These are phyloP conservation scores for Conticribra guillardii DNA, from an alignment of 108 stramenopile genomes.

Conservation along the genomic window DNA sequence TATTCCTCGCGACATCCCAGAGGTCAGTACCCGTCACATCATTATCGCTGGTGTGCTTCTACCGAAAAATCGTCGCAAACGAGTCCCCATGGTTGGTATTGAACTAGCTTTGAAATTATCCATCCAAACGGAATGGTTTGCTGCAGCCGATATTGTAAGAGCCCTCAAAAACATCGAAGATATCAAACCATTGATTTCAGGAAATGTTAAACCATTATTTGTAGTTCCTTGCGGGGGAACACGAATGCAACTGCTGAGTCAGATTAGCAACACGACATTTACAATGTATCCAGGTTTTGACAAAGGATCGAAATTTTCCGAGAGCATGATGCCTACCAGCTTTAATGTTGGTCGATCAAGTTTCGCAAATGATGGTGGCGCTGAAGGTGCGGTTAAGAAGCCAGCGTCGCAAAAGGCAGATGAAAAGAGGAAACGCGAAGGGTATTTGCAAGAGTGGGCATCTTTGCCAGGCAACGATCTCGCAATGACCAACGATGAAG, in stretches of 20 bases:
- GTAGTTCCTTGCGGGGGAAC: conserved; percentile 2
- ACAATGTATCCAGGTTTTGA: conserved; percentile 3
- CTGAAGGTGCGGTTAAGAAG: not conserved
- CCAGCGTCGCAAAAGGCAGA: not conserved
- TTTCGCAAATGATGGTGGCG: no score
- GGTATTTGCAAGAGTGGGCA: not conserved
- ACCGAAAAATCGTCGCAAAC: not conserved
- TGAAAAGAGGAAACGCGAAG: not conserved
- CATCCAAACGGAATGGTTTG: conserved; percentile 15
- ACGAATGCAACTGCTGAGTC: conserved; percentile 10
- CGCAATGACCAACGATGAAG: conserved; percentile 4
- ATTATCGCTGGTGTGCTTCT: conserved; percentile 9
- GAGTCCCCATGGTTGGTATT: not conserved
- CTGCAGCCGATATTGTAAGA: not conserved
- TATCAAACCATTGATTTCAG: not conserved
- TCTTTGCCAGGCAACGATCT: not conserved
- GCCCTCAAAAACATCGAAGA: not conserved
- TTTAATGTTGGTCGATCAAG: no score
- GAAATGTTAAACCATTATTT: not conserved
- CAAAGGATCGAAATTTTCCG: not conserved
- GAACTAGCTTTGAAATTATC: conserved; percentile 3
- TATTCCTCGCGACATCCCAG: not conserved
- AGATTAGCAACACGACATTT: conserved; percentile 2
- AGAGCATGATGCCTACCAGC: not conserved
- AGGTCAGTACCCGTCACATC: not conserved